A percentile compares a stretch with the other conserved stretches of the same genome.
These are phyloP conservation scores for Heterobasidion parviporum DNA, from an alignment of 1,284 basidiomycete species.

Conservation along the genomic window DNA sequence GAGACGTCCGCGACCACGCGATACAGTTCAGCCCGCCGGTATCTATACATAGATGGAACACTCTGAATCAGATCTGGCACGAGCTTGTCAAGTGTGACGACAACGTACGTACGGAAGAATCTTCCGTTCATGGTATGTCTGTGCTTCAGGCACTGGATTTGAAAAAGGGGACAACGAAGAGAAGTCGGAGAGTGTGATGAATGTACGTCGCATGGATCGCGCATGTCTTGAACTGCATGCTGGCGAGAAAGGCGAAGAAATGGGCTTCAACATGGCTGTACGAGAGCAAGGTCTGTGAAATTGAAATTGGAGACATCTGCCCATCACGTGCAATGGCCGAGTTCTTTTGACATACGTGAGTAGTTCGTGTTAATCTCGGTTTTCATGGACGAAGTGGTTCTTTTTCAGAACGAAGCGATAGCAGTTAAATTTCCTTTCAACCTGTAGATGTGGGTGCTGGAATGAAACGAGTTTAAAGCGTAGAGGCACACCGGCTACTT, in stretches of 20 bases:
- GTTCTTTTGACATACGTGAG: too few relatives aligned
- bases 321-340: too few relatives aligned
- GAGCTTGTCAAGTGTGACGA: not conserved
- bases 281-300: too few relatives aligned
- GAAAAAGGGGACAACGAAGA: conserved; percentile 31
- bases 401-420: too few relatives aligned
- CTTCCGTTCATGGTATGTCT: conserved; percentile 54
- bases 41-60: conserved; percentile 34
- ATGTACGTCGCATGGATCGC: conserved; percentile 1
- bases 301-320: too few relatives aligned
- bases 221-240: not conserved
- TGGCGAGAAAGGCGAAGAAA: not conserved
- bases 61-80: not conserved
- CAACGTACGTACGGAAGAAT: conserved; percentile 66
- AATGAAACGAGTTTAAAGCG: too few relatives aligned
- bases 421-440: too few relatives aligned
- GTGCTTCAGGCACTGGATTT: conserved; percentile 16
- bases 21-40: conserved; percentile 74
- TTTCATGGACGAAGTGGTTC: too few relatives aligned
- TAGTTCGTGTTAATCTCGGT: too few relatives aligned
- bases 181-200: conserved; percentile 32
- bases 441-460: too few relatives aligned
- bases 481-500: too few relatives aligned
- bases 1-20: conserved; percentile 81
- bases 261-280: not conserved